Conservation (phyloP, 768 basidiomycete genomes). For the Termitomyces sp. region DNA sequence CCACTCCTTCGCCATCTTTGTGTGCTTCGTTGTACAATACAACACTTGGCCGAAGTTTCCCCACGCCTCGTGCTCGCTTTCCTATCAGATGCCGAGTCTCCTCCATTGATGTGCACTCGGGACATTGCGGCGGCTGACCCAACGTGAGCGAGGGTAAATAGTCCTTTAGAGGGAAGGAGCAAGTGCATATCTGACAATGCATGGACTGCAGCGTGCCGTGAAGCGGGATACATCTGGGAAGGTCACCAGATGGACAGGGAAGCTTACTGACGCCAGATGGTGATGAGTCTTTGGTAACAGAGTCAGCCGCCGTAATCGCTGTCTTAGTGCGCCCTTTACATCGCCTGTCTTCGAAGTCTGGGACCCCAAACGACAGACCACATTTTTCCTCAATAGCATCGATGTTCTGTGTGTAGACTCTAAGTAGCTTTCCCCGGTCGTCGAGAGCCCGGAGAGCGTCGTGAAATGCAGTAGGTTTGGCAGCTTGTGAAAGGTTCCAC, state of each 20-base stretch:
- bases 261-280: conserved; percentile 26
- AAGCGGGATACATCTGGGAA: conserved; percentile 82
- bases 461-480: conserved; percentile 81
- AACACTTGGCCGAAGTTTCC: conserved; percentile 79
- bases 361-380: conserved; percentile 86
- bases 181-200: conserved; percentile 78
- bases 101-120: conserved; percentile 70
- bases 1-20: conserved; percentile 82
- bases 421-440: conserved; percentile 66
- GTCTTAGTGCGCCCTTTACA: conserved; percentile 45
- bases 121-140: conserved; percentile 71
- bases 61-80: conserved; percentile 76
- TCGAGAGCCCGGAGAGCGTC: conserved; percentile 69
- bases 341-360: conserved; percentile 58
- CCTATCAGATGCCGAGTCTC: conserved; percentile 66
- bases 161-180: conserved; percentile 59
- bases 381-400: conserved; percentile 83
- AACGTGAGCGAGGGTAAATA: conserved; percentile 54
- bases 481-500: conserved; percentile 64
- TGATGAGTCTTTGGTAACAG: conserved; percentile 14
- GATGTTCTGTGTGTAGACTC: conserved; percentile 94
- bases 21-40: conserved; percentile 90
- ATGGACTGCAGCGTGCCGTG: conserved; percentile 81
- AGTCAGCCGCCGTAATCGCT: conserved; percentile 21
- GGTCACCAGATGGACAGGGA: conserved; percentile 49